phyloP scores from a whole-genome alignment of 2,329 filamentous ascomycete species.

The Epichloe amarillans region DNA sequence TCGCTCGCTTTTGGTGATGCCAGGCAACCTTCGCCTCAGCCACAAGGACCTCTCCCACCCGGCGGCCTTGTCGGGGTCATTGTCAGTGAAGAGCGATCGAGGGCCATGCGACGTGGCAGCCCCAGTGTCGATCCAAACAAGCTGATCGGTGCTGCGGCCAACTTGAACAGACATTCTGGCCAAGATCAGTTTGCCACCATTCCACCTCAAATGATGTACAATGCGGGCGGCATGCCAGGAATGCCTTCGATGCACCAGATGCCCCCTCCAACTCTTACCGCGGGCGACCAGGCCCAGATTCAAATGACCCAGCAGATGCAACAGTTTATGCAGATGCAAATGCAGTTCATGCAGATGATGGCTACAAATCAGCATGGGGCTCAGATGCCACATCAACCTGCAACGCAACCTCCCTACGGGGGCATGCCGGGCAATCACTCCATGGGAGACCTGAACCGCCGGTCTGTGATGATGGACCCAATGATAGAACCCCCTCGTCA shows the following conservation, averaged over 20 bases:
- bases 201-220: slow-evolving; percentile 30
- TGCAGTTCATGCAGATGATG: slow-evolving; percentile 89
- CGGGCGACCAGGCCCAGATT: slow-evolving; percentile 60
- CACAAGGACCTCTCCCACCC: slow-evolving; percentile 38
- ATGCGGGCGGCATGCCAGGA: slow-evolving; percentile 12
- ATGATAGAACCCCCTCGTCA: slow-evolving; percentile 28
- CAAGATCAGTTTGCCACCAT: slow-evolving; percentile 38
- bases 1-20: slow-evolving; percentile 55
- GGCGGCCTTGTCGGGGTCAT: slow-evolving; percentile 82
- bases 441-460: slow-evolving; percentile 30
- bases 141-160: slow-evolving; percentile 21
- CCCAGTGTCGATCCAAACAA: slow-evolving; percentile 47
- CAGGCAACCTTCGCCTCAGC: slow-evolving; percentile 23
- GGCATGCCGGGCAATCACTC: slow-evolving; percentile 23
- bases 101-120: slow-evolving; percentile 65
- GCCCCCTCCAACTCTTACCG: slow-evolving; percentile 35
- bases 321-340: slow-evolving; percentile 86
- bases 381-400: slow-evolving; percentile 18
- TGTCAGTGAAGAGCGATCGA: slow-evolving; percentile 67
- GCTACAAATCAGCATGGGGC: slow-evolving; percentile 23
- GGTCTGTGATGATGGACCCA: slow-evolving; percentile 34
- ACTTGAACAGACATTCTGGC: slow-evolving; percentile 22
- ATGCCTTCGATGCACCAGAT: slow-evolving; percentile 26
- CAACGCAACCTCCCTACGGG: slow-evolving; percentile 17
- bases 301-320: slow-evolving; percentile 76